Percentiles rank a stretch among this genome's conserved stretches.
Conservation (phyloP, 2,329 filamentous ascomycete species). For the Eurotiales sp. region DNA sequence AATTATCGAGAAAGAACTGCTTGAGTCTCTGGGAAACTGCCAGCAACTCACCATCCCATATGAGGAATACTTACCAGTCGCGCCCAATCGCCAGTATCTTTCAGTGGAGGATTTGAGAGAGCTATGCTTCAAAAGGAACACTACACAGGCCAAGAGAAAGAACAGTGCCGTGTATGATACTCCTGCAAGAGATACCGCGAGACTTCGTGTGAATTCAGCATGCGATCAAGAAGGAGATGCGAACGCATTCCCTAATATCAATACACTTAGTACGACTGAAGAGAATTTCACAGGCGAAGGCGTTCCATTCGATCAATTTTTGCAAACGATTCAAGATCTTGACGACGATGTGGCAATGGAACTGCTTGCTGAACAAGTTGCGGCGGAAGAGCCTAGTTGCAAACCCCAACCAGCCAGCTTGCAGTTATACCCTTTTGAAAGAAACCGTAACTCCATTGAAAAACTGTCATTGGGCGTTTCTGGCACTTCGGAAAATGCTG, state of each 20-base stretch:
- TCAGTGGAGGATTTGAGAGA: conserved; percentile 11
- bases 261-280: neutral
- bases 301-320: neutral
- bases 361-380: neutral
- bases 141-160: neutral
- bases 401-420: neutral
- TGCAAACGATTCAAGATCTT: neutral
- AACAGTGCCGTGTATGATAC: neutral
- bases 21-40: conserved; percentile 2
- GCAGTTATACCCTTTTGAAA: neutral
- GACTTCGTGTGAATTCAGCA: neutral
- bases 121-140: neutral
- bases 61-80: conserved; percentile 5
- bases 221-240: neutral
- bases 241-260: neutral
- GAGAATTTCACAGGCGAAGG: neutral
- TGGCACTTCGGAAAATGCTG: neutral
- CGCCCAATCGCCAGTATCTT: neutral
- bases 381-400: neutral
- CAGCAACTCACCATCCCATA: conserved; percentile 5
- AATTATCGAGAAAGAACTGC: conserved; percentile 1
- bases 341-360: conserved; percentile 1
- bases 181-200: neutral
- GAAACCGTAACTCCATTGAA: neutral
- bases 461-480: neutral